These are phyloP conservation scores for Peziza echinospora DNA, from an alignment of 495 filamentous ascomycete genomes.

Conservation along the genomic window DNA sequence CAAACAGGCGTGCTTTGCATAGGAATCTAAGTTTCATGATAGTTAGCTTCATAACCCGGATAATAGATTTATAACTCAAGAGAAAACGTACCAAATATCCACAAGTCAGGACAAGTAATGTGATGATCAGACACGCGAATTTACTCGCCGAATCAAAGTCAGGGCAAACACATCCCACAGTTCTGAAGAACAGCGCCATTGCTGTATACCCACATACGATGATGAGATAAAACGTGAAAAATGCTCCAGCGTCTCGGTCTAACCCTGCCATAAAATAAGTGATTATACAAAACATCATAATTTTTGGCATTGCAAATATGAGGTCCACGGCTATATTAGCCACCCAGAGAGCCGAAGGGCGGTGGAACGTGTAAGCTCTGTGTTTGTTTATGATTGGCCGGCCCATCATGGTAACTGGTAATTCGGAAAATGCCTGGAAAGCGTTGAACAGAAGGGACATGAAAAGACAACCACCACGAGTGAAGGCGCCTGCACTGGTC, in stretches of 20 bases:
- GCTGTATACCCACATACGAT: constrained; percentile 48
- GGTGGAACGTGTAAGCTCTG: constrained; percentile 55
- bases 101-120: constrained; percentile 52
- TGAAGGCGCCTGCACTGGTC: constrained; percentile 51
- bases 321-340: constrained; percentile 64
- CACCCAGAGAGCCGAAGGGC: constrained; percentile 58
- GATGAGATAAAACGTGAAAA: constrained; percentile 58
- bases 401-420: constrained; percentile 49
- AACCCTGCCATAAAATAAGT: constrained; percentile 66
- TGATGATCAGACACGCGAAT: constrained; percentile 54
- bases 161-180: constrained; percentile 54
- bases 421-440: constrained; percentile 55
- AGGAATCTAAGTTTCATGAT: too few species aligned
- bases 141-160: constrained; percentile 75
- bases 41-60: too few species aligned
- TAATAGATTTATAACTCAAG: too few species aligned
- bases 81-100: too few species aligned
- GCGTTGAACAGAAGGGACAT: constrained; percentile 58
- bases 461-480: constrained; percentile 55
- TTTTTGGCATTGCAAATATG: constrained; percentile 42
- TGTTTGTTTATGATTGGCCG: constrained; percentile 60
- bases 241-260: constrained; percentile 42
- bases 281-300: constrained; percentile 49
- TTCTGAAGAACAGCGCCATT: constrained; percentile 64
- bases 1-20: constrained; percentile 46